Evolutionary conservation across 192 early-diverging fungal genomes (phyloP).

Genomic region (Coemansia brasiliensis): DNA sequence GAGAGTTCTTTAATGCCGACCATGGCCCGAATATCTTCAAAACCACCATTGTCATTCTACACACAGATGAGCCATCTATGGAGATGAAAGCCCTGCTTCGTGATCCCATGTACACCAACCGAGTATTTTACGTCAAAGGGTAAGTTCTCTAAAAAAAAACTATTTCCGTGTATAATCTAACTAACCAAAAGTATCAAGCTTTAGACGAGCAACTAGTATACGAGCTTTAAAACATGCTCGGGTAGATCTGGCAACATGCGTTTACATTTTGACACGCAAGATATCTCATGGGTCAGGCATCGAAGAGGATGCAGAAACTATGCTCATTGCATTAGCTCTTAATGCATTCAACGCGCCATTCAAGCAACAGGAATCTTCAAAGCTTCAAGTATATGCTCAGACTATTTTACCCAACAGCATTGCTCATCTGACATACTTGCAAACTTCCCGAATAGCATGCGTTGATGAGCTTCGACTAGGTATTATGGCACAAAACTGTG

Average conservation of each 20-base stretch:
- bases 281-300: slow-evolving; percentile 21
- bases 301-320: slow-evolving; percentile 49
- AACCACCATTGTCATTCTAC: slow-evolving; percentile 42
- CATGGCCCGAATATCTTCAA: slow-evolving; percentile 50
- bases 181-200: neutral
- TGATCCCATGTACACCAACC: slow-evolving; percentile 41
- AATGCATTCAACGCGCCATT: slow-evolving; percentile 27
- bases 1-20: slow-evolving; percentile 54
- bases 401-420: slow-evolving; percentile 43
- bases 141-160: slow-evolving; percentile 1
- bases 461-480: slow-evolving; percentile 57
- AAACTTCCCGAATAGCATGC: slow-evolving; percentile 35
- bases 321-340: slow-evolving; percentile 44
- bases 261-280: slow-evolving; percentile 52
- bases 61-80: slow-evolving; percentile 36
- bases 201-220: slow-evolving; percentile 40
- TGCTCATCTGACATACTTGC: slow-evolving; percentile 38
- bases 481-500: slow-evolving; percentile 56
- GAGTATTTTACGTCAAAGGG: slow-evolving; percentile 54
- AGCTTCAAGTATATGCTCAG: slow-evolving; percentile 49
- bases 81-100: slow-evolving; percentile 44
- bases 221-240: slow-evolving; percentile 36
- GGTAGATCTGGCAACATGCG: slow-evolving; percentile 43
- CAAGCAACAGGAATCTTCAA: neutral
- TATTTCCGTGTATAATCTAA: neutral